Conservation (phyloP, 2,329 filamentous ascomycete species). For the Pestalotiopsis sp. region DNA sequence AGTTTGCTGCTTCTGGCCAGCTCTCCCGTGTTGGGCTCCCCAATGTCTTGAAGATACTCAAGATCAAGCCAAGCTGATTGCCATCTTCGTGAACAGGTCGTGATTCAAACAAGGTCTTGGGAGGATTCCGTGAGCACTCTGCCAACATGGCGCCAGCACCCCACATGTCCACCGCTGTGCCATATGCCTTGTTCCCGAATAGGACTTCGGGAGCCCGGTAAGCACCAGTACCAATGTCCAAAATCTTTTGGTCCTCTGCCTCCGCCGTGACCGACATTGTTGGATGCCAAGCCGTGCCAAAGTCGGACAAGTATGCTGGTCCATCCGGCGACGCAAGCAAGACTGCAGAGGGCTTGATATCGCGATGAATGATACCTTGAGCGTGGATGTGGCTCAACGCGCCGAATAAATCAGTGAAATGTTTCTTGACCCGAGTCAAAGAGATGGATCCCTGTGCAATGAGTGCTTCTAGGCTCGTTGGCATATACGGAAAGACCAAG, state of each 20-base stretch:
- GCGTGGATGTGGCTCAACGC: conserved; percentile 74
- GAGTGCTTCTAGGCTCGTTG: conserved; percentile 70
- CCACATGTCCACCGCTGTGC: conserved; percentile 82
- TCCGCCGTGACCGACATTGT: conserved; percentile 62
- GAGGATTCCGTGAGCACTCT: conserved; percentile 64
- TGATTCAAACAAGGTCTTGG: conserved; percentile 77
- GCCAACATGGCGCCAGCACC: conserved; percentile 81
- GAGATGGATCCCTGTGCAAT: conserved; percentile 52
- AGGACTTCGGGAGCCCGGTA: conserved; percentile 91
- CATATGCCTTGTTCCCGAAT: conserved; percentile 80
- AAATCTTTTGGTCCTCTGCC: conserved; percentile 69
- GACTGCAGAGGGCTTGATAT: conserved; percentile 92
- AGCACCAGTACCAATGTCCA: conserved; percentile 90
- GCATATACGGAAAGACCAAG: conserved; percentile 84
- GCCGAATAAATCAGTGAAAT: conserved; percentile 68
- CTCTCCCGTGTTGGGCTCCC: conserved; percentile 79
- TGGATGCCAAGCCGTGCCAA: conserved; percentile 87
- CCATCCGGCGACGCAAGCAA: conserved; percentile 69
- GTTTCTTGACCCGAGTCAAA: conserved; percentile 36
- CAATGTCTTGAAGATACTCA: conserved; percentile 89
- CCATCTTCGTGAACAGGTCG: conserved; percentile 75
- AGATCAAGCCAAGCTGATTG: conserved; percentile 86
- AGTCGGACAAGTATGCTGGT: conserved; percentile 83
- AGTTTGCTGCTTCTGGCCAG: conserved; percentile 78
- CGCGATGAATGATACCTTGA: conserved; percentile 83